phyloP scores from a whole-genome alignment of 805 yeast genomes.

The Candida boidinii region DNA sequence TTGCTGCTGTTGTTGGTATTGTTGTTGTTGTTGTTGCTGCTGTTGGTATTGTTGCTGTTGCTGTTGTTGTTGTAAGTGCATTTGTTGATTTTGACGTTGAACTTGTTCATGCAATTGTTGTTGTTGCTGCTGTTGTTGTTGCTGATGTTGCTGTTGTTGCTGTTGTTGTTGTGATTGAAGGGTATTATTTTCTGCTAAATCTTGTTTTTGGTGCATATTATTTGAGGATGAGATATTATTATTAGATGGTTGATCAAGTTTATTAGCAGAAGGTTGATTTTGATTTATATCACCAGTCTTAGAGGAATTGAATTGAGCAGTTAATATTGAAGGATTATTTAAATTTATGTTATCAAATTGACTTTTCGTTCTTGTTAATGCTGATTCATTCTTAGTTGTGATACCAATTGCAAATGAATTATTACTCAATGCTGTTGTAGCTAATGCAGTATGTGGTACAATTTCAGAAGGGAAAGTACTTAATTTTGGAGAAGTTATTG shows the following conservation, averaged over 20 bases:
- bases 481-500: constrained; percentile 4
- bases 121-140: constrained; percentile 4
- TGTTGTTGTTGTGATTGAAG: constrained; percentile 11
- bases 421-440: constrained; percentile 63
- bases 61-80: neutral
- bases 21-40: neutral
- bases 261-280: constrained; percentile 4
- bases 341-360: constrained; percentile 20
- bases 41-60: constrained; percentile 2
- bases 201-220: too few species aligned
- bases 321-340: constrained; percentile 12
- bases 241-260: constrained; percentile 4
- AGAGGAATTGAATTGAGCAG: constrained; percentile 16
- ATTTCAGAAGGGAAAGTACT: constrained; percentile 24
- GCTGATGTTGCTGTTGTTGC: constrained; percentile 6
- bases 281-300: constrained; percentile 5
- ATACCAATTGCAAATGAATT: constrained; percentile 64
- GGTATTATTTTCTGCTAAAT: too few species aligned
- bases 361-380: constrained; percentile 24
- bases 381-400: constrained; percentile 34
- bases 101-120: constrained; percentile 29
- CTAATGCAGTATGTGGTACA: constrained; percentile 42
- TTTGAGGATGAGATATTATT: constrained; percentile 1
- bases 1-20: constrained; percentile 33
- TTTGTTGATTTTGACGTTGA: neutral